Percentiles rank a stretch among this genome's conserved stretches.
Evolutionary conservation across 805 yeast species (phyloP).

Genomic region (Yarrowia alimentaria): DNA sequence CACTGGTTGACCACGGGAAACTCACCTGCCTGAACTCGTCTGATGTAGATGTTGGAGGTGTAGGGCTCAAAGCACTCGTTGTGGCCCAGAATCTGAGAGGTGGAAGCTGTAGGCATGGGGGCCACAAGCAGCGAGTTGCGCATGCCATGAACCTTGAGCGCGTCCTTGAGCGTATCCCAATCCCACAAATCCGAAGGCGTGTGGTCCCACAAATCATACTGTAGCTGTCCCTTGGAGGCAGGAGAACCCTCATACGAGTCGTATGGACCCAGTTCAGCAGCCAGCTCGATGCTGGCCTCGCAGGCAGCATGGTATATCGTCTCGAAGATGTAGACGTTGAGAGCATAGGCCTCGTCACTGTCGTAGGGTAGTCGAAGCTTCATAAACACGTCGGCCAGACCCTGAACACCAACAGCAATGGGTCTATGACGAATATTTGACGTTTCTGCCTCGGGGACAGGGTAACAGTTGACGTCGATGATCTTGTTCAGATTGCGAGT

Average conservation of each 20-base stretch:
- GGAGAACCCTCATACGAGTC: constrained; percentile 78
- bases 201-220: constrained; percentile 79
- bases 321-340: constrained; percentile 83
- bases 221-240: constrained; percentile 73
- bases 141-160: constrained; percentile 60
- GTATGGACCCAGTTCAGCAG: constrained; percentile 66
- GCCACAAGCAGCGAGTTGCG: constrained; percentile 85
- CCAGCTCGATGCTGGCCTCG: constrained; percentile 79
- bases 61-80: constrained; percentile 93
- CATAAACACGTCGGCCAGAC: constrained; percentile 84
- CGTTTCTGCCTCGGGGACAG: constrained; percentile 63
- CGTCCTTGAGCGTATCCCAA: constrained; percentile 66
- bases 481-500: constrained; percentile 72
- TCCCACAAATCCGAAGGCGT: constrained; percentile 74
- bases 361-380: constrained; percentile 76
- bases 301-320: constrained; percentile 91
- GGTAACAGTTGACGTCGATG: constrained; percentile 80
- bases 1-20: constrained; percentile 85
- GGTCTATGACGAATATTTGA: constrained; percentile 83
- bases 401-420: constrained; percentile 91
- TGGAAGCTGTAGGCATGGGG: constrained; percentile 97
- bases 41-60: constrained; percentile 82
- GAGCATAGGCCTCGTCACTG: constrained; percentile 62
- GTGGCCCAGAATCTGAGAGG: constrained; percentile 89
- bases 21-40: constrained; percentile 89